phyloP scores from a whole-genome alignment of 106 monocot genomes.

The Xerophyta viscosa region DNA sequence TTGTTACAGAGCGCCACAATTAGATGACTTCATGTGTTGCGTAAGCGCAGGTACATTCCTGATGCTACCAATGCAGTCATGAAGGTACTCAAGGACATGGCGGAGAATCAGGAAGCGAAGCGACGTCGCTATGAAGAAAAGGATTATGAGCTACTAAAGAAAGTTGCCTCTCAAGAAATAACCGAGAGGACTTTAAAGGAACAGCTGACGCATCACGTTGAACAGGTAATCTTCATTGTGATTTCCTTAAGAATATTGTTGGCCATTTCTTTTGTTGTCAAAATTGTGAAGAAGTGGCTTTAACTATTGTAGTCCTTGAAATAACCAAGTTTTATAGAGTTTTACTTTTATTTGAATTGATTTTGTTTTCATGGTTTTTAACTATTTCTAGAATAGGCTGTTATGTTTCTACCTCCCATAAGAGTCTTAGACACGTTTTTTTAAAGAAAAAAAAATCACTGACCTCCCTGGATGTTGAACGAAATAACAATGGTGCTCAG shows the following conservation, averaged over 20 bases:
- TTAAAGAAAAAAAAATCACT: too few species aligned
- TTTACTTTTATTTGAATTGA: too few species aligned
- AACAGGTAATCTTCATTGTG: constrained; percentile 30
- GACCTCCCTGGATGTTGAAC: too few species aligned
- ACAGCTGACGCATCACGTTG: constrained; percentile 56
- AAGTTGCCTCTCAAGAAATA: constrained; percentile 47
- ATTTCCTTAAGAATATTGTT: not conserved
- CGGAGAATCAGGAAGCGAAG: constrained; percentile 23
- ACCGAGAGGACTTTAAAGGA: constrained; percentile 52
- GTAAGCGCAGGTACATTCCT: constrained; percentile 65
- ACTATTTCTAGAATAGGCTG: too few species aligned
- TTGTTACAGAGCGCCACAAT: too few species aligned
- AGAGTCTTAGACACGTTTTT: too few species aligned
- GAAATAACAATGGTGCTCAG: too few species aligned
- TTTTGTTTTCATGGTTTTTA: too few species aligned
- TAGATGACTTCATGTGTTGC: not conserved
- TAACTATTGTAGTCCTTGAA: too few species aligned
- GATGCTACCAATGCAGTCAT: constrained; percentile 60
- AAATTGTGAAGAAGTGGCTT: too few species aligned
- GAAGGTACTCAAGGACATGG: constrained; percentile 44
- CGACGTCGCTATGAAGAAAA: constrained; percentile 31
- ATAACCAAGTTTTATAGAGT: too few species aligned
- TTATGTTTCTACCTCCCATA: too few species aligned
- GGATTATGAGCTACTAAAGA: constrained; percentile 45
- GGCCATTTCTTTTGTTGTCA: not conserved